Evolutionary conservation across 129 eudicot genomes (phyloP), one percentile per base, ranked within the genome.

Genomic region (Apium graveolens): DNA sequence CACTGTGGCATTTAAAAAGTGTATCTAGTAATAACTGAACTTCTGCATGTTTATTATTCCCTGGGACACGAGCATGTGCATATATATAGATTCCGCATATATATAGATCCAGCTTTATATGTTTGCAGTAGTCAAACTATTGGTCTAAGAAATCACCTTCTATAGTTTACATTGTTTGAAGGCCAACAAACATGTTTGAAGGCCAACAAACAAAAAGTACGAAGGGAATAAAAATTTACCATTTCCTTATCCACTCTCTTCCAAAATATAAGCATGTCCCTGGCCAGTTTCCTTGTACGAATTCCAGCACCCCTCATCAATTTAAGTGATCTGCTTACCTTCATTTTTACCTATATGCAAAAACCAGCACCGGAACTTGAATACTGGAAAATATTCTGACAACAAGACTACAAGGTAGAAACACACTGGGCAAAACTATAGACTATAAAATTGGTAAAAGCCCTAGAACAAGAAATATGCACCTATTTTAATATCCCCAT

Each of bases 181-280:
- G 17, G 18, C 76, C 42, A 73, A 42, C 49, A 72, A 73, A 42
- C 49, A 72, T 8, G 12, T 73, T 21, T 12, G 7, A 27, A 5
- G 17, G 18, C 76, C 42, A 73, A 42, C 49, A 72, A n/a, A 72
- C 18, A 37, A 21, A 35, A 27, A 74, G 13, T 45, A 26, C 29
- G 10, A 3, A 55, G 78, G 29, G 48, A 43, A 80, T 74, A 26
- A 12, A 75, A 39, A 27, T 80, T 85, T 92, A 95, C 98, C 98
- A 95, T 95, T 85, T 95, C 98, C 87, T 95, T 95, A 71, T 95
- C 98, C 73, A 90, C 89, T 86, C 96, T 86, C 85, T 95, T 95
- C 98, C 98, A 95, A 83, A 90, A 90, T 57, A 91, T 91, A 82
- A 95, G 81, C 97, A 95, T 92, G 86, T 91, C 99, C 45, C 97